A percentile compares a stretch with the other conserved stretches of the same genome.
These are phyloP conservation scores for Phytophthora chlamydospora DNA, from an alignment of 352 stramenopile species.

Conservation along the genomic window DNA sequence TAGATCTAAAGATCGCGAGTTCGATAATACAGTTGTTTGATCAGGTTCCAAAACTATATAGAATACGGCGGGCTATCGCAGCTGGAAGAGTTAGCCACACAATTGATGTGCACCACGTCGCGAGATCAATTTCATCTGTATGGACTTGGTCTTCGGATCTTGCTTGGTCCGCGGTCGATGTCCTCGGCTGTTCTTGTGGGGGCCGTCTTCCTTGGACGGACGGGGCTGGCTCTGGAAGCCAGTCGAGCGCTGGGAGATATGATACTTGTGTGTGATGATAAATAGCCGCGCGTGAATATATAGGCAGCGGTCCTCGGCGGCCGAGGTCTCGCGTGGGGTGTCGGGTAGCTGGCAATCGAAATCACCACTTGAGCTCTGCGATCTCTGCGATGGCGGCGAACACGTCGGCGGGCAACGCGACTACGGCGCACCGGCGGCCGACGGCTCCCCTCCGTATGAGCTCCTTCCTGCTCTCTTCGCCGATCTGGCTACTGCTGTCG, in stretches of 20 bases:
- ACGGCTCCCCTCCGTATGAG: conserved; percentile 40
- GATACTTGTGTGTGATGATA: conserved; percentile 15
- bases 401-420: conserved; percentile 25
- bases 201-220: conserved; percentile 8
- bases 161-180: too few species aligned
- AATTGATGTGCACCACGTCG: too few species aligned
- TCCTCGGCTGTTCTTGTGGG: not conserved
- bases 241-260: not conserved
- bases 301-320: not conserved
- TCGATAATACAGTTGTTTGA: too few species aligned
- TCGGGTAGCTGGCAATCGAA: not conserved
- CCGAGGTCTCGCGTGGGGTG: conserved; percentile 6
- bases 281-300: conserved; percentile 28
- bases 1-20: too few species aligned
- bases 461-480: conserved; percentile 33
- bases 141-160: too few species aligned
- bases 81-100: too few species aligned
- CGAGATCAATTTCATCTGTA: too few species aligned
- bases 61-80: too few species aligned
- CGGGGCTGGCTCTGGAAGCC: not conserved
- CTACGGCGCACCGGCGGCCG: conserved; percentile 40
- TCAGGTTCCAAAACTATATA: too few species aligned
- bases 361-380: conserved; percentile 29
- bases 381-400: conserved; percentile 28
- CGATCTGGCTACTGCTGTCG: conserved; percentile 18